These are phyloP conservation scores for Paramecium biaurelia DNA, from an alignment of 73 alveolate species.

Conservation along the genomic window DNA sequence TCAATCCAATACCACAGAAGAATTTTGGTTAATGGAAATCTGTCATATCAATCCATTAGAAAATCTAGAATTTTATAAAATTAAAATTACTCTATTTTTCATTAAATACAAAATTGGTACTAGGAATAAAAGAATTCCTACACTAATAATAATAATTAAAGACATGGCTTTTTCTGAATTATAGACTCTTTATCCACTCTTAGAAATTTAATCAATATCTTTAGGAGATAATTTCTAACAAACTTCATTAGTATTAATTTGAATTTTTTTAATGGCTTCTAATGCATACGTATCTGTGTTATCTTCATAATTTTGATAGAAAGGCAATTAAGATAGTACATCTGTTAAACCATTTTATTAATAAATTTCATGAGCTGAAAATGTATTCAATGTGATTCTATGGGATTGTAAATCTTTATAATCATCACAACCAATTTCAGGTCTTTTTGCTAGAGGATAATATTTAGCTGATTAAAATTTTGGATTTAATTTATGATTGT, in stretches of 20 bases:
- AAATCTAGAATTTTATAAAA: background rate
- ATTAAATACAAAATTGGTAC: slow-evolving; percentile 4
- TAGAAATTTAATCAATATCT: background rate
- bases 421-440: slow-evolving; percentile 12
- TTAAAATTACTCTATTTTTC: background rate
- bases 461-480: slow-evolving; percentile 7
- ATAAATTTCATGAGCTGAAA: background rate
- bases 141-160: background rate
- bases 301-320: background rate
- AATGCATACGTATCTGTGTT: slow-evolving; percentile 1
- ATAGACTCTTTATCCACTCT: background rate
- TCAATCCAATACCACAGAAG: background rate
- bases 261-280: background rate
- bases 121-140: background rate
- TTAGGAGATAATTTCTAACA: background rate
- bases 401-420: background rate
- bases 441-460: background rate
- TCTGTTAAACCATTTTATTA: background rate
- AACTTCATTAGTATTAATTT: background rate
- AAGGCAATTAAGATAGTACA: background rate
- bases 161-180: background rate
- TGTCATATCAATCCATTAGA: background rate
- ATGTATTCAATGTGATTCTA: background rate
- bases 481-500: background rate
- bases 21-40: slow-evolving; percentile 25